A percentile compares a stretch with the other conserved stretches of the same genome.
phyloP scores from a whole-genome alignment of 805 yeast genomes.

The Lachancea fermentati region DNA sequence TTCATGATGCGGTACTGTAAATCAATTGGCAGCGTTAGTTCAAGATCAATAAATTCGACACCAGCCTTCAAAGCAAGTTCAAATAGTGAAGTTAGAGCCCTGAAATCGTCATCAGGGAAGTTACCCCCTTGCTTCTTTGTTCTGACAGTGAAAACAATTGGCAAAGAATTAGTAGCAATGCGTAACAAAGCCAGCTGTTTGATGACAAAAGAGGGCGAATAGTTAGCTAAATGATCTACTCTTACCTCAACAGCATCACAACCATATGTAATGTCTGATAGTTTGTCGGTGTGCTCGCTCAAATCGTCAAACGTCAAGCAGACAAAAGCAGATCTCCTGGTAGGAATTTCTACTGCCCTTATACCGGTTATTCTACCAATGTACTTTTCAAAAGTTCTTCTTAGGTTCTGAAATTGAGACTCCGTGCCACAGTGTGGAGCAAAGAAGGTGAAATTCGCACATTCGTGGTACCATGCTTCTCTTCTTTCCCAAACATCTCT shows the following conservation, averaged over 20 bases:
- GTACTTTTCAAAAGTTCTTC: conserved; percentile 53
- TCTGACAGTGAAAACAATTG: conserved; percentile 77
- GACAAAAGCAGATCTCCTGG: conserved; percentile 57
- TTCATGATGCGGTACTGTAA: conserved; percentile 48
- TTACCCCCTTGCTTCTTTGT: conserved; percentile 77
- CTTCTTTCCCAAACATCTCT: conserved; percentile 80
- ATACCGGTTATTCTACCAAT: conserved; percentile 59
- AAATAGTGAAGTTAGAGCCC: conserved; percentile 45
- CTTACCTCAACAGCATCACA: conserved; percentile 79
- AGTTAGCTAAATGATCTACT: conserved; percentile 59
- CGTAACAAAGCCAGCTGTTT: conserved; percentile 70
- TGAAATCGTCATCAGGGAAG: conserved; percentile 56
- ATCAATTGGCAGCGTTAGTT: conserved; percentile 59
- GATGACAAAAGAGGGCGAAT: conserved; percentile 52
- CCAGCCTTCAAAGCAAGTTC: conserved; percentile 68
- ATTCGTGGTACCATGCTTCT: conserved; percentile 69
- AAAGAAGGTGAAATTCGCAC: conserved; percentile 72
- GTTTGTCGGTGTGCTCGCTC: conserved; percentile 36
- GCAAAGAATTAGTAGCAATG: conserved; percentile 52
- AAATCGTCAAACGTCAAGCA: conserved; percentile 68
- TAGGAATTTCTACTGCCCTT: conserved; percentile 27
- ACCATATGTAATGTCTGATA: conserved; percentile 58
- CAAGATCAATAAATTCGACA: conserved; percentile 75
- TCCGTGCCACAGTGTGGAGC: conserved; percentile 63
- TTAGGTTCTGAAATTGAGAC: conserved; percentile 50